Base-by-base conservation (phyloP, 2,329 filamentous ascomycete genomes). In the Didymella exigua region DNA sequence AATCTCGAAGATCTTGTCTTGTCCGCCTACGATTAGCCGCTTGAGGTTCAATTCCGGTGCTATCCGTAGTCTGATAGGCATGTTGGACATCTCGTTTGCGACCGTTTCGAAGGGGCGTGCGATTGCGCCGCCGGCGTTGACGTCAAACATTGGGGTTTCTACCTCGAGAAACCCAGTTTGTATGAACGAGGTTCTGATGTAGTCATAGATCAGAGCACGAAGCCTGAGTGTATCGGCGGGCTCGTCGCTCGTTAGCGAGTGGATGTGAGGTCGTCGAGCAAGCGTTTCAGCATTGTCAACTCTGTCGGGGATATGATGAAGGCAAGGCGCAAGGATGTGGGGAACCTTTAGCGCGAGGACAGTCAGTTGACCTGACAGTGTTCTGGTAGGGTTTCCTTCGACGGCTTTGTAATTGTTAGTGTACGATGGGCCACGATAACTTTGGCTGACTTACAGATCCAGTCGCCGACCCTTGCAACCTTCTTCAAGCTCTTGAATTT, bases 41-140 rank as follows among this genome's bases (percentile, higher is more conserved):
- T 99, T 99, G 36, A 99, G 84, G 88, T 92, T 98, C 30, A 99
- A 79, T 76, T 99, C 95, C 0, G 95, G 95, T 3, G 95, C 95
- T 65, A 99, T 93, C 43, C 95, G 85, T 29, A 99, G 81, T 19
- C 89, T 85, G 30, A 99, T 79, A 49, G 86, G 81, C 55, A 85
- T 87, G 34, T 88, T 83, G 2, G 86, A 81, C 56, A 96, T 88
- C 69, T 93, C 91, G 0, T 89, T 90, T 8, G 91, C 88, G 38
- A 81, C 78, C 0, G 93, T 98, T 62, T 87, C 81, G 72, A 99
- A 99, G 0, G 95, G 91, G 43, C 90, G 87, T 1, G 95, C 95
- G 33, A 88, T 83, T 4, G 95, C 95, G 34, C 95, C 95, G n/a
- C 92, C 89, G 1, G 93, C 92, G 44, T 87, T 84, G 41, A 88